phyloP scores from a whole-genome alignment of 2,329 filamentous ascomycete species.

The Dothiorella sarmentorum region DNA sequence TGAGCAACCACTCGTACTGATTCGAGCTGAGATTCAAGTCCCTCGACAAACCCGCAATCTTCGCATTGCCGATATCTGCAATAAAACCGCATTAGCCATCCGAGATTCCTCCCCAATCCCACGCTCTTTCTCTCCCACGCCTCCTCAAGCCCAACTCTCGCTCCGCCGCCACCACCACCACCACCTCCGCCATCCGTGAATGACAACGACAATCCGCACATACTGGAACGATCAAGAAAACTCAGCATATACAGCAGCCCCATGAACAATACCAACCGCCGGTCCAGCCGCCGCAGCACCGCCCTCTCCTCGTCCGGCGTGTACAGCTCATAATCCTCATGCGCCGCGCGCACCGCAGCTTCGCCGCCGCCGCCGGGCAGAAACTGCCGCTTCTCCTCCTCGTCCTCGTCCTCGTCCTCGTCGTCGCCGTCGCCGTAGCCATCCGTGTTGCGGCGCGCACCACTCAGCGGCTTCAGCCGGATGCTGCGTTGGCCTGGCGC shows the following conservation, averaged over 20 bases:
- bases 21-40: constrained; percentile 53
- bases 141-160: too few relatives aligned
- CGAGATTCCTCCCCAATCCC: too few relatives aligned
- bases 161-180: too few relatives aligned
- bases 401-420: constrained; percentile 27
- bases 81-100: neutral
- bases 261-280: constrained; percentile 73
- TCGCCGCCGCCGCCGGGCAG: neutral
- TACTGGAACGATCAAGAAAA: constrained; percentile 84
- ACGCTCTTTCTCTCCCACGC: too few relatives aligned
- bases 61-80: constrained; percentile 59
- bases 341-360: constrained; percentile 19
- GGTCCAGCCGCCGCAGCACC: constrained; percentile 73
- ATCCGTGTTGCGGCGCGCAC: neutral
- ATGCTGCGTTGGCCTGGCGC: neutral
- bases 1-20: constrained; percentile 61
- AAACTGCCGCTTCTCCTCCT: constrained; percentile 13
- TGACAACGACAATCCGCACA: constrained; percentile 20
- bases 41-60: constrained; percentile 54
- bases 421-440: constrained; percentile 14
- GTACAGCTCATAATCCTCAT: constrained; percentile 53
- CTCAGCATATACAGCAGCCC: constrained; percentile 79
- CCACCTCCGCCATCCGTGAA: neutral
- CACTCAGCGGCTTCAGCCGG: neutral
- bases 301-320: constrained; percentile 67